Conservation (phyloP, 2,329 filamentous ascomycete genomes). For the Phaeosphaeriaceae sp. region DNA sequence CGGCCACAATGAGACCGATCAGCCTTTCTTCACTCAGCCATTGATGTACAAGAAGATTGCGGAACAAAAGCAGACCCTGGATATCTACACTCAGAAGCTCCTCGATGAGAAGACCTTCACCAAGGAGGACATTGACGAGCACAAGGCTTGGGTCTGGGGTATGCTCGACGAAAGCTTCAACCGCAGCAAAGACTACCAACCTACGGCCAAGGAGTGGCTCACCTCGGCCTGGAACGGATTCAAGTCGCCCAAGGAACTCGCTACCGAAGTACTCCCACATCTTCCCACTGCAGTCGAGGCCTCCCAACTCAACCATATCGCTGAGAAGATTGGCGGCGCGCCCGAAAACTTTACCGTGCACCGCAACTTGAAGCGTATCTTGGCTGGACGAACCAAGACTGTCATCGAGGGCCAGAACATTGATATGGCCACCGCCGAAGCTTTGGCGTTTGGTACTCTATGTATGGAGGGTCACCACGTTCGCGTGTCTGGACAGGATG, state of each 20-base stretch:
- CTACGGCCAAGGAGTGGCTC: slow-evolving; percentile 96
- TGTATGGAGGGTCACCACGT: slow-evolving; percentile 95
- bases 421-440: slow-evolving; percentile 97
- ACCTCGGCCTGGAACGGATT: slow-evolving; percentile 99
- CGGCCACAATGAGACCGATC: slow-evolving; percentile 99
- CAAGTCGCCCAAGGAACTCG: slow-evolving; percentile 97
- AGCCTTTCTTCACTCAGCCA: slow-evolving; percentile 99
- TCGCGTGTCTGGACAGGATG: slow-evolving; percentile 96
- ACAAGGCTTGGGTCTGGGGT: slow-evolving; percentile 99
- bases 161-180: slow-evolving; percentile 98
- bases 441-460: slow-evolving; percentile 89
- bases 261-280: slow-evolving; percentile 91
- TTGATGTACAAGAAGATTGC: slow-evolving; percentile 99
- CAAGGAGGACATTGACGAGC: slow-evolving; percentile 96
- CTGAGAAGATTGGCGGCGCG: slow-evolving; percentile 75
- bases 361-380: slow-evolving; percentile 96
- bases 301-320: slow-evolving; percentile 80
- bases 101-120: slow-evolving; percentile 93
- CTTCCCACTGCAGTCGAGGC: slow-evolving; percentile 80
- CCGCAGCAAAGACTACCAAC: slow-evolving; percentile 96
- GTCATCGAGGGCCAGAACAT: slow-evolving; percentile 92
- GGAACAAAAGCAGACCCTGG: slow-evolving; percentile 81
- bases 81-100: slow-evolving; percentile 91
- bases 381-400: slow-evolving; percentile 87
- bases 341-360: slow-evolving; percentile 90